These are phyloP conservation scores for Phytopythium mirpurense DNA, from an alignment of 352 stramenopile species.

Conservation along the genomic window DNA sequence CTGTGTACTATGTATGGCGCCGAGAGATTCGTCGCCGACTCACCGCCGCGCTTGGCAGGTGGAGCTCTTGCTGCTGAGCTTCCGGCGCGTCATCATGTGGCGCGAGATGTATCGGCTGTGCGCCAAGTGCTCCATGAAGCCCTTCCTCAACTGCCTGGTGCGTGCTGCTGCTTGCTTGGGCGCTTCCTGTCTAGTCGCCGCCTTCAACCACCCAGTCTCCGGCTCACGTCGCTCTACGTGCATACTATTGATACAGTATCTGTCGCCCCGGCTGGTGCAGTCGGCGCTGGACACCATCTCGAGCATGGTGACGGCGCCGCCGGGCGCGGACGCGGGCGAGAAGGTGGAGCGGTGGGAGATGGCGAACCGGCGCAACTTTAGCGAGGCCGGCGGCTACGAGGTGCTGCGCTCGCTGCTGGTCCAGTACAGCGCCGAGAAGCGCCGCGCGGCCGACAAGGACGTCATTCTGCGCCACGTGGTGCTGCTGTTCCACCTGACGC, in stretches of 20 bases:
- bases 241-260: no score
- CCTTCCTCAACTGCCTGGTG: constrained; percentile 69
- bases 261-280: constrained; percentile 46
- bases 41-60: no score
- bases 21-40: no score
- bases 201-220: no score
- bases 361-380: constrained; percentile 75
- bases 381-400: constrained; percentile 62
- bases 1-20: no score
- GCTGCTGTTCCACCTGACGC: constrained; percentile 59
- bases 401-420: constrained; percentile 60
- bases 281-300: constrained; percentile 62
- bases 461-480: constrained; percentile 44
- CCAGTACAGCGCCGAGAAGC: constrained; percentile 39
- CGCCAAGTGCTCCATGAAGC: constrained; percentile 80
- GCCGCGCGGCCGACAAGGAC: constrained; percentile 13
- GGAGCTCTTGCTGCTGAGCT: constrained; percentile 55
- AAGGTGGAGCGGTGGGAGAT: constrained; percentile 70
- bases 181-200: no score
- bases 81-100: constrained; percentile 75
- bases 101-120: constrained; percentile 76
- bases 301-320: constrained; percentile 52
- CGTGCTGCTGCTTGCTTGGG: no score
- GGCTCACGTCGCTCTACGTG: no score
- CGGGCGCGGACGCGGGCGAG: constrained; percentile 39